Base-by-base conservation (phyloP, 805 yeast genomes). In the Isabelozyma heimii region DNA sequence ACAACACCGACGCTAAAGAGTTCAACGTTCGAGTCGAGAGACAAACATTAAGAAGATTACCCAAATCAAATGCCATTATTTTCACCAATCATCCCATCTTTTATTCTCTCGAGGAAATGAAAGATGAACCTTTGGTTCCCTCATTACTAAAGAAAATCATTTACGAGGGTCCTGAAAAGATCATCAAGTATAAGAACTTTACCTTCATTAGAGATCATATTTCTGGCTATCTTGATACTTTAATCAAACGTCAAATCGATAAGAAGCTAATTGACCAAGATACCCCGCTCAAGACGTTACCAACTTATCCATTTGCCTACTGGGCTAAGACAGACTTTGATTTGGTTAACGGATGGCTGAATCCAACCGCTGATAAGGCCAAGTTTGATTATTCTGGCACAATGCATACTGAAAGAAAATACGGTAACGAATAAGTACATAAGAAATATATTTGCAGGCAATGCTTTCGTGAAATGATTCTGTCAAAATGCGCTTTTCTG, bases 81-180 rank as follows among this genome's bases (percentile, higher is more conserved):
- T 85, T 85, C 71, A 83, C 90, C 26, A 85, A 85, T 60, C 91
- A 85, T 61, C 91, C 91, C 4, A 74, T 84, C n/a, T 87, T 84
- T 60, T 87, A 87, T 64, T 80, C 87, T 2, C 81, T 87, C 40
- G 91, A 87, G 38, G 92, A 88, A 48, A 80, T 83, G 69, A 87
- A 85, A 56, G 96, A 89, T 17, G 95, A 86, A 53, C 82, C 89
- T 1, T 64, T 89, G 49, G 85, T 91, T 44, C 85, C 96, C 3
- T 86, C 96, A 2, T 87, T 85, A 44, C 62, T 85, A 44, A 77
- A 79, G 59, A 84, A 83, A 56, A 81, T 84, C 45, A 68, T 85
- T 33, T 80, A 68, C 52, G 89, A 85, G 61, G 89, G 82, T 0
- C 89, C 90, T 8, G 83, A 80, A 52, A 79, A 77, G 45, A 85